Evolutionary conservation across 2,329 filamentous ascomycete genomes (phyloP), one percentile per base, ranked within the genome.

Genomic region (Knufia petricola): DNA sequence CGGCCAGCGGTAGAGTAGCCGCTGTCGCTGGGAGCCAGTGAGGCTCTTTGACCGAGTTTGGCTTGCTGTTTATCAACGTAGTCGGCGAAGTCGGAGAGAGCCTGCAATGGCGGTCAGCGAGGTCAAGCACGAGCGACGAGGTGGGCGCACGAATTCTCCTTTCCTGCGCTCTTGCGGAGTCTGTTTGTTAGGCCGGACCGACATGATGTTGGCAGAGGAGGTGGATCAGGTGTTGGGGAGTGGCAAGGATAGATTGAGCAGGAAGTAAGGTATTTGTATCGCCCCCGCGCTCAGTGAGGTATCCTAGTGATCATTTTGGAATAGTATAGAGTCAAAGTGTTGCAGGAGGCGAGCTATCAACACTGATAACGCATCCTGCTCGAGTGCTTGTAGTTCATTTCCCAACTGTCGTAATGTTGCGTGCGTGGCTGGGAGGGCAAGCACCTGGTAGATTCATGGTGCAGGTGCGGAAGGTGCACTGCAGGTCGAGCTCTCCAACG

Each of bases 61-160:
- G 82, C 81, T 66, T 96, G 92, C 65, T 96, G 89, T 64, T 88
- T 85, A 66, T 96, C 88, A 56, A 95, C 92, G 61, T 95, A 96
- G 61, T 98, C 92, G 66, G 89, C 88, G 64, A 98, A 98, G 60
- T 96, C 92, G 71, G 85, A 92, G 49, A 98, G 76, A 10, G 90
- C 89, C 78, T 82, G 49, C 17, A 50, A 34, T 47, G 32, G 13
- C 42, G 45, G 39, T 52, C 31, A 48, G 45, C 42, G 32, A 21
- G 20, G 38, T 28, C 24, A 28, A 20, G 41, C n/a, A 44, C 24
- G 24, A 45, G 55, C 30, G 44, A 41, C 24, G 30, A 32, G 30
- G 26, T 21, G 26, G 40, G 60, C 77, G 52, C 77, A 90, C 87
- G 52, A 85, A 80, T 70, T 95, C 89, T 58, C 88, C 88, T 69